Percentiles rank a stretch among this genome's conserved stretches.
These are phyloP conservation scores for Ascochyta viciae-villosae DNA, from an alignment of 2,329 filamentous ascomycete species.

Conservation along the genomic window DNA sequence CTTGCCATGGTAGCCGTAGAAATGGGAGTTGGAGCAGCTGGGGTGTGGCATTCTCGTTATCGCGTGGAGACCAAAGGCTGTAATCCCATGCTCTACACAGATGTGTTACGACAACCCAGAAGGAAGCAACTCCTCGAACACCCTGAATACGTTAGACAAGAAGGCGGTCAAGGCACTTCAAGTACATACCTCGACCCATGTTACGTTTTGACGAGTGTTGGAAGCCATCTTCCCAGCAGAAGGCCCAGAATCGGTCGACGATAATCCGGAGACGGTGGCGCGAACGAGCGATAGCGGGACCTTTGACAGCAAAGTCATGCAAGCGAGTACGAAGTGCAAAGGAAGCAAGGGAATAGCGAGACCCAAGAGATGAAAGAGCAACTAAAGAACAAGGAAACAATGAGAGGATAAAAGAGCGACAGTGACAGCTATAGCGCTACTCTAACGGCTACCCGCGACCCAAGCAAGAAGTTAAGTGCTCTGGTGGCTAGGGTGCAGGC, in stretches of 20 bases:
- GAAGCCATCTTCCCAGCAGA: slow-evolving; percentile 31
- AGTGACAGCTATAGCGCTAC: slow-evolving; percentile 33
- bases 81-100: slow-evolving; percentile 61
- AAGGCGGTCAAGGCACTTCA: background rate
- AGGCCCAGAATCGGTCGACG: slow-evolving; percentile 17
- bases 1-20: slow-evolving; percentile 63
- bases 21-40: slow-evolving; percentile 60
- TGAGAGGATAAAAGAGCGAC: slow-evolving; percentile 28
- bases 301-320: slow-evolving; percentile 39
- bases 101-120: slow-evolving; percentile 61
- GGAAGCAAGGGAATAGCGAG: slow-evolving; percentile 17
- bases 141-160: slow-evolving; percentile 47
- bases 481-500: slow-evolving; percentile 33
- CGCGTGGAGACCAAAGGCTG: slow-evolving; percentile 57
- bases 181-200: slow-evolving; percentile 51
- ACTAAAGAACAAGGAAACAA: slow-evolving; percentile 17
- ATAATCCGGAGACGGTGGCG: slow-evolving; percentile 31
- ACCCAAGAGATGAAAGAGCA: slow-evolving; percentile 1
- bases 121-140: slow-evolving; percentile 61
- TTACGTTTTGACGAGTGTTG: slow-evolving; percentile 48
- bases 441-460: slow-evolving; percentile 26
- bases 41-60: slow-evolving; percentile 51
- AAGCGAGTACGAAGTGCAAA: slow-evolving; percentile 19
- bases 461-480: slow-evolving; percentile 33
- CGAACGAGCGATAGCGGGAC: slow-evolving; percentile 34